Conservation (phyloP, 2,329 filamentous ascomycete genomes). For the Colletotrichum magnum region DNA sequence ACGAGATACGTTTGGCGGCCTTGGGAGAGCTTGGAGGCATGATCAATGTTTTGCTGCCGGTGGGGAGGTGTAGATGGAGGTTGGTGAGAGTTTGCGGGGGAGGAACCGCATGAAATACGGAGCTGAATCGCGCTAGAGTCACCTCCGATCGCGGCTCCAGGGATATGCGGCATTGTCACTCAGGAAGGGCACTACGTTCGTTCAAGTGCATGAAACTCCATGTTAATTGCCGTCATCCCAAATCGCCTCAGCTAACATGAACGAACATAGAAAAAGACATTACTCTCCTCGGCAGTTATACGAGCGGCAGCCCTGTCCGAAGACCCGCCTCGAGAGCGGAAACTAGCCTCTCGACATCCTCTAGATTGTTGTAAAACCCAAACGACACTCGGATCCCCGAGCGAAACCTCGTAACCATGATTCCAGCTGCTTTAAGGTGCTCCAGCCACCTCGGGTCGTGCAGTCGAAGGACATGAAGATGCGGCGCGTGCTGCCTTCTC, state of each 20-base stretch:
- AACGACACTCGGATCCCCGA: conserved; percentile 47
- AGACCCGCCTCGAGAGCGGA: conserved; percentile 4
- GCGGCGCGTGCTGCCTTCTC: conserved; percentile 45
- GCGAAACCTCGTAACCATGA: conserved; percentile 44
- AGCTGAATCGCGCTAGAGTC: neutral
- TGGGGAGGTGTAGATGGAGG: neutral
- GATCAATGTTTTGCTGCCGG: too few species aligned
- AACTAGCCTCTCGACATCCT: conserved; percentile 43
- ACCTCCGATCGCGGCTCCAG: neutral
- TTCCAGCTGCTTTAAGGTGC: conserved; percentile 39
- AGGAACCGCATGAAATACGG: neutral
- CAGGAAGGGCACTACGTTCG: too few species aligned
- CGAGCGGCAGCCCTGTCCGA: neutral
- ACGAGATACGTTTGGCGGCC: conserved; percentile 16
- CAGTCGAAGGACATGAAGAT: conserved; percentile 48
- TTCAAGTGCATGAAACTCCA: neutral
- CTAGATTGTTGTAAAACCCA: conserved; percentile 46
- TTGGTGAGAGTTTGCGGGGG: neutral
- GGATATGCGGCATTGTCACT: neutral
- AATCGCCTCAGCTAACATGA: too few species aligned
- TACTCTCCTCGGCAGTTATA: neutral
- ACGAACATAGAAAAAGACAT: too few species aligned
- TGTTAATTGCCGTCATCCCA: neutral
- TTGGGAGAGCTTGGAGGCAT: conserved; percentile 1
- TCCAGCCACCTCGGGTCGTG: conserved; percentile 42